Conservation (phyloP, 805 yeast genomes). For the Zygosaccharomyces bisporus region DNA sequence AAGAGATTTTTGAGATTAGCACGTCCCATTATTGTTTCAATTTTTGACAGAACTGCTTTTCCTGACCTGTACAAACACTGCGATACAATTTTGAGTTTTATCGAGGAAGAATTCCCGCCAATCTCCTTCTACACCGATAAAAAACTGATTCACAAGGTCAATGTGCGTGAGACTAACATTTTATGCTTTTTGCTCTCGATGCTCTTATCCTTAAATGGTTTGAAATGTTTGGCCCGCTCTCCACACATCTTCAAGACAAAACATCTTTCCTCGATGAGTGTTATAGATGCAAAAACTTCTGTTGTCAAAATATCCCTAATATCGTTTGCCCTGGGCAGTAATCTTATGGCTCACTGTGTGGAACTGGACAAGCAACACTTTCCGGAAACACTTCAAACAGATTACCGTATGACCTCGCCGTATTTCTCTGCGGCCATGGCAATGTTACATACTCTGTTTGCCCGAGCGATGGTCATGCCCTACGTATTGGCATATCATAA, state of each 20-base stretch:
- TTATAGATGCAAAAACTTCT: conserved; percentile 12
- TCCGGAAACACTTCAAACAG: conserved; percentile 15
- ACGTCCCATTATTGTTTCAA: conserved; percentile 18
- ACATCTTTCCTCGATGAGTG: too few species aligned
- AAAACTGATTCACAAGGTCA: conserved; percentile 1
- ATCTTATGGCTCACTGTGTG: conserved; percentile 12
- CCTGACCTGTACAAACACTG: conserved; percentile 16
- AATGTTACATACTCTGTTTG: conserved; percentile 5
- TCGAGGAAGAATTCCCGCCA: conserved; percentile 14
- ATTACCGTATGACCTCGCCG: conserved; percentile 20
- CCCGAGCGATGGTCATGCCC: conserved; percentile 14
- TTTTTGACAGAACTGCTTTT: conserved; percentile 9
- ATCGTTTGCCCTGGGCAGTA: conserved; percentile 18
- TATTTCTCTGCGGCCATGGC: conserved; percentile 15
- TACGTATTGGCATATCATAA: conserved; percentile 17
- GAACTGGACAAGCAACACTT: conserved; percentile 20
- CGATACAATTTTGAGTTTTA: conserved; percentile 9
- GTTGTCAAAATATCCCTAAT: conserved; percentile 15
- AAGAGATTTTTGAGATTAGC: conserved; percentile 18
- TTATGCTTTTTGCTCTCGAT: conserved; percentile 9
- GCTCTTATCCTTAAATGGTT: conserved; percentile 15
- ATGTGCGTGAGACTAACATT: conserved; percentile 6
- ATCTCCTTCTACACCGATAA: conserved; percentile 12
- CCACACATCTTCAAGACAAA: too few species aligned
- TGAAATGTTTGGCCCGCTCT: conserved; percentile 16